Evolutionary conservation across 805 yeast species (phyloP), one percentile per base, ranked within the genome.

Genomic region (Wickerhamiella allomyrinae): DNA sequence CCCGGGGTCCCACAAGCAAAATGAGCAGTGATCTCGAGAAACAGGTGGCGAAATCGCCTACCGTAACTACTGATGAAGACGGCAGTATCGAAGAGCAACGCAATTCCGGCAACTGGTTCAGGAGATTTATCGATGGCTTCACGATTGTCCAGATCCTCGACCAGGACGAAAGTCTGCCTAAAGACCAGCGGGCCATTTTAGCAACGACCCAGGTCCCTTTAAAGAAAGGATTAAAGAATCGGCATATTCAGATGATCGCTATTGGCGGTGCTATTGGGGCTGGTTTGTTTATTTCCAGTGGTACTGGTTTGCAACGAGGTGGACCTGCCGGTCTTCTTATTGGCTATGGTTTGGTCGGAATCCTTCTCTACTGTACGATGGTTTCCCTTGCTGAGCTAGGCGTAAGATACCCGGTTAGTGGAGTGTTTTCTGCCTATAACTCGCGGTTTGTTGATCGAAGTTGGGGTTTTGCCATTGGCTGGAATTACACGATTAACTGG

Each of bases 201-300:
- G 42, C 48, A 11, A 46, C 46, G n/a, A 39, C 49, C 5, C 42
- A 42, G 22, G 50, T 53, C 1, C 53, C 55, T 2, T 40, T 50
- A 9, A 65, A 71, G 37, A 58, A 74, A 39, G 44, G 41, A 14
- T 54, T 61, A 40, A 57, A 55, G 44, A 43, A 51, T 13, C 49
- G 63, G 11, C 66, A 61, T 44, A 40, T 61, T 36, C 60, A 57
- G 41, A 75, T 81, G 75, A 79, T 83, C 52, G 85, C 93, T 29
- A 67, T 84, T 42, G 91, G 91, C 45, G 86, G 91, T 41, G 78
- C 89, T 40, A 78, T 83, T 46, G 95, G 94, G 55, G 78, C 91
- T 23, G 81, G 81, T 50, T 59, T 76, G 29, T 76, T 73, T 54
- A 62, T 76, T 29, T 71, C 76, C 29, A 62, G 72, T 0, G 77